Conservation (phyloP, 345 rosid species). For the Odontarrhena argentea region DNA sequence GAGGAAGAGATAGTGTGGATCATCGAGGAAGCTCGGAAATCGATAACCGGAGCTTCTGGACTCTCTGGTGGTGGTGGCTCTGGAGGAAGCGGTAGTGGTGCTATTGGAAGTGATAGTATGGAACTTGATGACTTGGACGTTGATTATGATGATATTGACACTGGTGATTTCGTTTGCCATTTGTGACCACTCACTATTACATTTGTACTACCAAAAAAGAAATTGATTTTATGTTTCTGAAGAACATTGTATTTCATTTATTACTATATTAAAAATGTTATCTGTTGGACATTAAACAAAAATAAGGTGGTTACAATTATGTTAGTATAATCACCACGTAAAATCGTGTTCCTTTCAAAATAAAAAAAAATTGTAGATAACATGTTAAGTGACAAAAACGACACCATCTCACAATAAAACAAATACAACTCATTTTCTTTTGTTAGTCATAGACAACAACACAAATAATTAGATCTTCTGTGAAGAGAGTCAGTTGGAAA, state of each 20-base stretch:
- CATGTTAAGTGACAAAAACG: too few species aligned
- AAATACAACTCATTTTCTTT: not conserved
- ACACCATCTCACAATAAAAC: not conserved
- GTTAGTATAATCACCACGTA: too few species aligned
- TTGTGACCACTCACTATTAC: conserved; percentile 35
- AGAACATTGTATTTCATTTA: not conserved
- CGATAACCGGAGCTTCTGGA: conserved; percentile 37
- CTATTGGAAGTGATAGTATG: conserved; percentile 54
- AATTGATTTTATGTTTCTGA: not conserved
- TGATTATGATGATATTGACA: conserved; percentile 46
- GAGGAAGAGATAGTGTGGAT: conserved; percentile 57
- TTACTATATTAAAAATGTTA: not conserved
- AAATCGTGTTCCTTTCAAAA: too few species aligned
- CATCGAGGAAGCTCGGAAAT: conserved; percentile 60
- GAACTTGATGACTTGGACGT: conserved; percentile 68
- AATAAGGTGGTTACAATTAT: too few species aligned
- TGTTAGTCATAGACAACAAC: conserved; percentile 17
- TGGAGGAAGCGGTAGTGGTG: conserved; percentile 47
- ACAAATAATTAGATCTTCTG: not conserved
- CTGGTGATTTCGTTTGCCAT: conserved; percentile 62
- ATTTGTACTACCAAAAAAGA: not conserved
- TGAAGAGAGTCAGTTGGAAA: not conserved
- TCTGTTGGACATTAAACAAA: not conserved
- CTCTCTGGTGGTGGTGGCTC: conserved; percentile 36
- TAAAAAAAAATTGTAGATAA: too few species aligned